Conservation (phyloP, 306 rosid genomes). For the Dryas octopetala region DNA sequence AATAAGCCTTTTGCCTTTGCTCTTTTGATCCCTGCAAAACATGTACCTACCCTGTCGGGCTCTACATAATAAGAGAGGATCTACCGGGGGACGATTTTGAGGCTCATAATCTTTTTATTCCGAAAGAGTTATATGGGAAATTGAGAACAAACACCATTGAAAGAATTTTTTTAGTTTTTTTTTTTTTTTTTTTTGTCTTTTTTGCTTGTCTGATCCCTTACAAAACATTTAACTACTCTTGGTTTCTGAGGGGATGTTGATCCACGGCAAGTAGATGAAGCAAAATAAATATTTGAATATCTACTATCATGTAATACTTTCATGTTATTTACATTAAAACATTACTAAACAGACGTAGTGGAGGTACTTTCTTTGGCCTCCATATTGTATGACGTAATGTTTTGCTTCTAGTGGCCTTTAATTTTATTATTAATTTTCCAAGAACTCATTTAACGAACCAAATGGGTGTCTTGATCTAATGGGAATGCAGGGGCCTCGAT, state of each 20-base stretch:
- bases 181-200: not conserved
- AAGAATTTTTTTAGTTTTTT: not conserved
- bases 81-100: too few relatives aligned
- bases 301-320: not conserved
- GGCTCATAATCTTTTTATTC: too few relatives aligned
- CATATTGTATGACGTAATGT: too few relatives aligned
- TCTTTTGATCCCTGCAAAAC: not conserved
- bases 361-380: too few relatives aligned
- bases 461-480: conserved; percentile 11
- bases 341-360: too few relatives aligned
- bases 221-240: not conserved
- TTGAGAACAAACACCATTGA: not conserved
- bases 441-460: not conserved
- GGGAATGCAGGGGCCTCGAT: conserved; percentile 19
- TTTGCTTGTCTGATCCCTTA: not conserved
- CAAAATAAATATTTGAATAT: not conserved
- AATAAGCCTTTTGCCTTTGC: not conserved
- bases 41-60: not conserved
- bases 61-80: too few relatives aligned
- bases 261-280: not conserved
- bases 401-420: too few relatives aligned
- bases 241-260: not conserved
- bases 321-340: not conserved
- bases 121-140: not conserved
- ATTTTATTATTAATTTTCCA: not conserved